Evolutionary conservation across 2,329 filamentous ascomycete genomes (phyloP).

Genomic region (Cytospora piceicola): DNA sequence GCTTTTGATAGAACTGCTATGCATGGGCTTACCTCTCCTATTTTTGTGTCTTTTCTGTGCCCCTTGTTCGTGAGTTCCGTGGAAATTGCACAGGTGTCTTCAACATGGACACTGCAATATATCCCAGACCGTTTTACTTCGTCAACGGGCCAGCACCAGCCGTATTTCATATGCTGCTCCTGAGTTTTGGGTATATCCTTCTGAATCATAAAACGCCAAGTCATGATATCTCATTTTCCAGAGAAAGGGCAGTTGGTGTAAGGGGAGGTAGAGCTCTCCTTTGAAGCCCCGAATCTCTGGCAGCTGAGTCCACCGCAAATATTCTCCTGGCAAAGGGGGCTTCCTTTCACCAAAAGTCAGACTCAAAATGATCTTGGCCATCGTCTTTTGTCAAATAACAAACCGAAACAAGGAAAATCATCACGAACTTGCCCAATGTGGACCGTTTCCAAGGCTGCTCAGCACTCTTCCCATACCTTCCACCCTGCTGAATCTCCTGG

Average conservation of each 20-base stretch:
- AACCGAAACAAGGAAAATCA: neutral
- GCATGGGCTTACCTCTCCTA: neutral
- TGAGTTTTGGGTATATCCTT: neutral
- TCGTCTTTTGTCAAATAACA: neutral
- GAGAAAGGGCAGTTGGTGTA: neutral
- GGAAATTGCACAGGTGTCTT: neutral
- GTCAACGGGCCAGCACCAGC: neutral
- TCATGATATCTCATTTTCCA: neutral
- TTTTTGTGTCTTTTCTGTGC: neutral
- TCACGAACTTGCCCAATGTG: neutral
- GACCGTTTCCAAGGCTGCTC: neutral
- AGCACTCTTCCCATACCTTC: neutral
- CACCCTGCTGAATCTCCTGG: neutral
- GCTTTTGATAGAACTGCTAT: neutral
- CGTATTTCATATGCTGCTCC: neutral
- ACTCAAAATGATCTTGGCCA: neutral
- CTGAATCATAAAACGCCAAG: neutral
- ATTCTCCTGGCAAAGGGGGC: neutral
- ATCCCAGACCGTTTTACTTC: neutral
- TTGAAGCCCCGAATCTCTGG: neutral
- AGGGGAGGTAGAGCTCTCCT: neutral
- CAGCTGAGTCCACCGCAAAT: neutral
- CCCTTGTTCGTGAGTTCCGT: neutral
- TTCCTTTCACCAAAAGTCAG: neutral
- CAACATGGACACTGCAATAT: neutral